Evolutionary conservation across 2,329 filamentous ascomycete genomes (phyloP), one percentile per base, ranked within the genome.

Genomic region (Penicillium paneum): DNA sequence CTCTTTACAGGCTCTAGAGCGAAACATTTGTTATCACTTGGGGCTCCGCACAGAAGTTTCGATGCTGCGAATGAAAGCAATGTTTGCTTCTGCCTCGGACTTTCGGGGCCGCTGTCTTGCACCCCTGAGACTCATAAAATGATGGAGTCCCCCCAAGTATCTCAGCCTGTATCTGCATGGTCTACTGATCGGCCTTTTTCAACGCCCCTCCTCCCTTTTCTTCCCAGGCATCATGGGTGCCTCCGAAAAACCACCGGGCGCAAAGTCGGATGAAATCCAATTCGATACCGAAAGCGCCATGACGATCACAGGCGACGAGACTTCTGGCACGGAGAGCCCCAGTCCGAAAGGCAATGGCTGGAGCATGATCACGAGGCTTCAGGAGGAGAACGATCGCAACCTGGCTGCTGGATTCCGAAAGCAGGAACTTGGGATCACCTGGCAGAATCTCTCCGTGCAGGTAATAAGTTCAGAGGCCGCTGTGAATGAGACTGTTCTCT

Each of bases 401-500:
- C 63, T 73, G 17, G 71, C 74, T 3, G 79, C 79, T 4, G 77
- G 77, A 2, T 73, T 78, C 55, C 79, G 77, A 28, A 67, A 72
- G 8, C 76, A 80, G 35, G 73, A 79, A 62, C 76, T 88, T 3
- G 87, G 86, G 24, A 78, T 89, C 0, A 83, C 86, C 1, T 89
- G 85, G 83, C 77, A 82, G 59, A 77, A 84, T 52, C 74, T 89
- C 43, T 87, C 77, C 0, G 86, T 89, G 17, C 78, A 84, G 49
- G 86, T 82, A 15, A 74, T 83, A 66, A 81, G 81, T 28, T 74
- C 84, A 13, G 83, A 86, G 28, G 81, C 85, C 2, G 82, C 84
- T 10, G 75, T 88, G 31, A 84, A 88, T 58, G 85, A 89, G 62
- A 83, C 88, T 46, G 80, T 87, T 45, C 48, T 83, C 1, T 82